Conservation (phyloP, 2,329 filamentous ascomycete species). For the Geosmithia morbida region DNA sequence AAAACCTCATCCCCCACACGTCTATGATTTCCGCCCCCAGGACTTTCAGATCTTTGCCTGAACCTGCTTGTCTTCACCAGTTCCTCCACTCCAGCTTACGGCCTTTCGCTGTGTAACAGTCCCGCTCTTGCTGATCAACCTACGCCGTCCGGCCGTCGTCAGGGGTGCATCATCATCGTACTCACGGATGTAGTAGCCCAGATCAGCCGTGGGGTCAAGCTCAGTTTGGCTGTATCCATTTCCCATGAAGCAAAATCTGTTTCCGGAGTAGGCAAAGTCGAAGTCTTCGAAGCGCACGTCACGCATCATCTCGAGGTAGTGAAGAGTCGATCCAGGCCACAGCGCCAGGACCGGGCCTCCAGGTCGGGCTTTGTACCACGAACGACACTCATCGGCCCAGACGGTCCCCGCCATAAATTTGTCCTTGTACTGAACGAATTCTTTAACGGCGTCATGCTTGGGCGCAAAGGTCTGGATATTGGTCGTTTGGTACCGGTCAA, state of each 20-base stretch:
- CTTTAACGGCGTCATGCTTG: constrained; percentile 28
- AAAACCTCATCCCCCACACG: neutral
- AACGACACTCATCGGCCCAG: constrained; percentile 23
- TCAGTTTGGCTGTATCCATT: constrained; percentile 28
- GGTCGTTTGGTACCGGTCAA: constrained; percentile 30
- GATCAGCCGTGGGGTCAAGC: constrained; percentile 14
- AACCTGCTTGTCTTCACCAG: constrained; percentile 1
- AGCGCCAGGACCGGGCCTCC: constrained; percentile 28
- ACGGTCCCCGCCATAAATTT: constrained; percentile 25
- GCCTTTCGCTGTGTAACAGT: constrained; percentile 6
- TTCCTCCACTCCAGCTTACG: constrained; percentile 2
- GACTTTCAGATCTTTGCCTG: neutral
- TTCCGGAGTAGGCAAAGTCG: constrained; percentile 27
- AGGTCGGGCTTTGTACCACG: constrained; percentile 31
- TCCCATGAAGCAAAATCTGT: constrained; percentile 31
- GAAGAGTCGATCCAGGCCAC: constrained; percentile 25
- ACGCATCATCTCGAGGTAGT: constrained; percentile 18
- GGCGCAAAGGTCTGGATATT: constrained; percentile 27
- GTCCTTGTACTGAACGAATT: constrained; percentile 32
- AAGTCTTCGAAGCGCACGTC: constrained; percentile 31
- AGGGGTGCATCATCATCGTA: constrained; percentile 4
- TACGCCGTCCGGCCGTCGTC: constrained; percentile 7
- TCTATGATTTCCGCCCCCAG: neutral
- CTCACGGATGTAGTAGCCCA: constrained; percentile 11
- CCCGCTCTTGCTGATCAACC: constrained; percentile 11